Evolutionary conservation across 352 stramenopile species (phyloP).

Genomic region (Phytophthora melonis): DNA sequence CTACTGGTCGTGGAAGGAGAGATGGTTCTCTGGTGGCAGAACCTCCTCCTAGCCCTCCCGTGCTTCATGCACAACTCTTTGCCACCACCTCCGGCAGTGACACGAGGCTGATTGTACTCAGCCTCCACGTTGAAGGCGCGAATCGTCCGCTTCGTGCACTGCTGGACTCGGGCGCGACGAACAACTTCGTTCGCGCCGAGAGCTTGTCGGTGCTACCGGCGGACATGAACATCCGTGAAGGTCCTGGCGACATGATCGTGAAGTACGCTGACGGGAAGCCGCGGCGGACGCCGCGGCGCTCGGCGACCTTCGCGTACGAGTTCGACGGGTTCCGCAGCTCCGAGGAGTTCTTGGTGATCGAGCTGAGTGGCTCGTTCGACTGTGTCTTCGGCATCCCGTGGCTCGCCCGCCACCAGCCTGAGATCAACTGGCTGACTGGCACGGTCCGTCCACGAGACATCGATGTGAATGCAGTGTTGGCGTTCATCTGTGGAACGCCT

Average conservation of each 20-base stretch:
- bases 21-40: not conserved
- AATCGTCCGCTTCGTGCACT: conserved; percentile 11
- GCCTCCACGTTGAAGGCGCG: conserved; percentile 22
- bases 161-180: conserved; percentile 33
- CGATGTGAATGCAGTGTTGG: conserved; percentile 20
- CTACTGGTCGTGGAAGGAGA: not conserved
- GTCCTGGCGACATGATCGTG: conserved; percentile 16
- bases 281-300: conserved; percentile 11
- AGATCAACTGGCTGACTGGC: conserved; percentile 30
- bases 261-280: conserved; percentile 32
- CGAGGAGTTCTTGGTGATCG: conserved; percentile 44
- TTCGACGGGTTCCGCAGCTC: conserved; percentile 28
- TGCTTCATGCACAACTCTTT: conserved; percentile 12
- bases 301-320: conserved; percentile 17
- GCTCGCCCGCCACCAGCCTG: conserved; percentile 32
- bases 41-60: not conserved
- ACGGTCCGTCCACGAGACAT: conserved; percentile 29
- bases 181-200: conserved; percentile 35
- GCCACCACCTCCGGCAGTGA: conserved; percentile 27
- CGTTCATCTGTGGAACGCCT: conserved; percentile 8
- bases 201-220: conserved; percentile 20
- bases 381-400: conserved; percentile 45
- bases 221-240: conserved; percentile 21
- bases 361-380: conserved; percentile 35
- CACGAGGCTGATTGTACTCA: conserved; percentile 25